A percentile compares a stretch with the other conserved stretches of the same genome.
Evolutionary conservation across 768 basidiomycete genomes (phyloP).

Genomic region (Chiua virens): DNA sequence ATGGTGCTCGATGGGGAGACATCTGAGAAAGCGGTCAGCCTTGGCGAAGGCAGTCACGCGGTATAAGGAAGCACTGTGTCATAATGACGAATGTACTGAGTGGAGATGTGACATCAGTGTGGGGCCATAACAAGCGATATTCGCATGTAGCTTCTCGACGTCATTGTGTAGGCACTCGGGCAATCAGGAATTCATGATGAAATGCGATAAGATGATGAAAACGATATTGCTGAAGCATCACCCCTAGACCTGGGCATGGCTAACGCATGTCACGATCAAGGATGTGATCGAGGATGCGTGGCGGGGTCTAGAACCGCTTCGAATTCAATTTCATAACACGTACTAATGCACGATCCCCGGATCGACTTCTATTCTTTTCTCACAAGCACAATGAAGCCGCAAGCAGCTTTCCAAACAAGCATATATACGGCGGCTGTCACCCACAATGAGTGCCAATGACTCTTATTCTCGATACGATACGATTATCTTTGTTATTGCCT

Average conservation of each 20-base stretch:
- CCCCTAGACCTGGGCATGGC: slow-evolving; percentile 16
- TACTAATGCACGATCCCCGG: slow-evolving; percentile 9
- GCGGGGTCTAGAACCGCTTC: not conserved
- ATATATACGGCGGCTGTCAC: not conserved
- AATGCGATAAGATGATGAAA: slow-evolving; percentile 22
- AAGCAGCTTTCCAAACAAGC: slow-evolving; percentile 21
- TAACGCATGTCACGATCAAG: slow-evolving; percentile 18
- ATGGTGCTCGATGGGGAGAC: slow-evolving; percentile 6
- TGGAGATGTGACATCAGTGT: slow-evolving; percentile 8
- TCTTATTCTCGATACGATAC: not conserved
- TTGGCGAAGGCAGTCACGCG: slow-evolving; percentile 10
- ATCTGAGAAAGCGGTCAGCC: slow-evolving; percentile 7
- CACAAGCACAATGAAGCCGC: slow-evolving; percentile 9
- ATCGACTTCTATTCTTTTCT: not conserved
- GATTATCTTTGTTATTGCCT: slow-evolving; percentile 16
- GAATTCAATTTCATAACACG: slow-evolving; percentile 6
- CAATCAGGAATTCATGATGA: slow-evolving; percentile 23
- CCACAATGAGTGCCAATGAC: not conserved
- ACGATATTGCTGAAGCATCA: not conserved
- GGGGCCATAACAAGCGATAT: not conserved
- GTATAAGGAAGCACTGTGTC: slow-evolving; percentile 7
- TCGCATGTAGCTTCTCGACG: slow-evolving; percentile 11
- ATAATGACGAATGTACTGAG: slow-evolving; percentile 4
- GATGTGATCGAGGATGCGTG: slow-evolving; percentile 6
- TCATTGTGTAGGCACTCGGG: slow-evolving; percentile 5